A percentile compares a stretch with the other conserved stretches of the same genome.
Conservation (phyloP, 768 basidiomycete species). For the Candolleomyces aberdarensis region DNA sequence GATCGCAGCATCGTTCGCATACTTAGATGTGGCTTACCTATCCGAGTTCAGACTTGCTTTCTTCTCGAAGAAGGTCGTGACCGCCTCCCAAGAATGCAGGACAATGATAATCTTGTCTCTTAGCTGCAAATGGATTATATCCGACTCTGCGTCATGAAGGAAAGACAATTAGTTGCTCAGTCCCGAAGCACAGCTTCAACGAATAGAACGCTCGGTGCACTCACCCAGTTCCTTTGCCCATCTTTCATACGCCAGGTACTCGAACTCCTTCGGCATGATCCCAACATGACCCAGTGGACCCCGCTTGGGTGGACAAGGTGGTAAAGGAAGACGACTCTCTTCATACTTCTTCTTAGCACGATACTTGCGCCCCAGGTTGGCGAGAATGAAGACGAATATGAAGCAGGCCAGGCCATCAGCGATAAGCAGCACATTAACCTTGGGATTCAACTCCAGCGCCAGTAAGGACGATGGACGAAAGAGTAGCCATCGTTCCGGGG, state of each 20-base stretch:
- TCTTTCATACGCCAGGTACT: neutral
- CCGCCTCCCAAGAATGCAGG: constrained; percentile 17
- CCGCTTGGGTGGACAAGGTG: neutral
- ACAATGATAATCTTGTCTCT: constrained; percentile 17
- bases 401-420: neutral
- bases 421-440: neutral
- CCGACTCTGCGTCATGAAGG: constrained; percentile 14
- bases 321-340: neutral
- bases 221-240: constrained; percentile 2
- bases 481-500: too few relatives aligned
- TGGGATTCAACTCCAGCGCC: neutral
- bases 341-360: neutral
- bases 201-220: neutral
- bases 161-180: neutral
- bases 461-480: neutral
- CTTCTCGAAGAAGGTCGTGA: constrained; percentile 19
- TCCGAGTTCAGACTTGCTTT: constrained; percentile 19
- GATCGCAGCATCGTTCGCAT: neutral
- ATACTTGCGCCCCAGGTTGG: neutral
- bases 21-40: constrained; percentile 8
- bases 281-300: neutral
- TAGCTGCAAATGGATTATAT: constrained; percentile 19
- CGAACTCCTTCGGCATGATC: neutral
- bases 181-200: neutral
- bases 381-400: neutral